Evolutionary conservation across 2,329 filamentous ascomycete genomes (phyloP).

Genomic region (Trichoderma atroviride): DNA sequence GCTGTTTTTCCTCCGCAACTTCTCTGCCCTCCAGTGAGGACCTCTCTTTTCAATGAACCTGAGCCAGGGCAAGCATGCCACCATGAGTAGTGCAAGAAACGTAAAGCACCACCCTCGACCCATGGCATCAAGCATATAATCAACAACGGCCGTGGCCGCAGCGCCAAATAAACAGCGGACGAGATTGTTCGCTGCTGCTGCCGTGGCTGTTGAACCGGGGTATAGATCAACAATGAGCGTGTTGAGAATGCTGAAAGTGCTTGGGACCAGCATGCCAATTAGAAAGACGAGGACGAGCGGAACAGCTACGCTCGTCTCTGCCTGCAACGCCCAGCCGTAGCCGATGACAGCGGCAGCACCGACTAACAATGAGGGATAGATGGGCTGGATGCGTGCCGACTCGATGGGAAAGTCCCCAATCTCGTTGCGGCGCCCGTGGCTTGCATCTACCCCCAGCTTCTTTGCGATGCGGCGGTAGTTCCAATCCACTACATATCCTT

Average conservation of each 20-base stretch:
- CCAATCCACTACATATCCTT: constrained; percentile 63
- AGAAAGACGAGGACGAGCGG: constrained; percentile 60
- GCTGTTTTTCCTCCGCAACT: constrained; percentile 43
- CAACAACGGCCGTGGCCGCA: constrained; percentile 60
- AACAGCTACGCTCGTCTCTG: constrained; percentile 54
- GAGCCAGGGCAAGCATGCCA: constrained; percentile 52
- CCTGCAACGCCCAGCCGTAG: constrained; percentile 61
- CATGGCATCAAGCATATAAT: constrained; percentile 59
- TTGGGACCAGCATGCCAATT: constrained; percentile 60
- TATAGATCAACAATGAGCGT: constrained; percentile 66
- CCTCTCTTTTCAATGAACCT: constrained; percentile 53
- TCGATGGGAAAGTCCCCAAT: constrained; percentile 58
- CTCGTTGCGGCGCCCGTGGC: constrained; percentile 58
- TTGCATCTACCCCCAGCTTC: constrained; percentile 62
- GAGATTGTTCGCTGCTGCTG: constrained; percentile 66
- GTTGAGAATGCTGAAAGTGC: constrained; percentile 65
- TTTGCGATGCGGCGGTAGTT: constrained; percentile 72
- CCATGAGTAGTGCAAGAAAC: constrained; percentile 56
- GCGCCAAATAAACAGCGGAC: constrained; percentile 64
- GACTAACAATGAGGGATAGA: constrained; percentile 57
- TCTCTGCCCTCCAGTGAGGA: constrained; percentile 55
- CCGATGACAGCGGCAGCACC: constrained; percentile 56
- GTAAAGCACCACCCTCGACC: constrained; percentile 67
- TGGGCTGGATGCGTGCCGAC: constrained; percentile 55
- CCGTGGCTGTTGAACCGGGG: constrained; percentile 61